Base-by-base conservation (phyloP, 2,329 filamentous ascomycete species). In the Leptographium radiaticola region DNA sequence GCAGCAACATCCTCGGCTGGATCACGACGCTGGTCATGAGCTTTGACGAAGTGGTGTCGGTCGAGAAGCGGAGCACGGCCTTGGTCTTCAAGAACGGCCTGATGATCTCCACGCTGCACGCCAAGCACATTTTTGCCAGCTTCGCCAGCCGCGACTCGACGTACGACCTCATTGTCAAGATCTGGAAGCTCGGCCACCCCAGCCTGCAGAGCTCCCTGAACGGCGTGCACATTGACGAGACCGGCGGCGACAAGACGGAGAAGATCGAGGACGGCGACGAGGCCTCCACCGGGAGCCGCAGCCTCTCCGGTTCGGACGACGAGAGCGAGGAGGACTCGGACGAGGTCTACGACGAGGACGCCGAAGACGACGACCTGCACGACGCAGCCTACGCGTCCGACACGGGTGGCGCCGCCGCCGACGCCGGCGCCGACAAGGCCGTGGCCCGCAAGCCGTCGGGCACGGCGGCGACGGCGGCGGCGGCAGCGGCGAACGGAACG, bases 1-100 rank as follows among this genome's bases (percentile, higher is more conserved):
- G 90, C 63, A 97, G 93, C 73, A 98, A 98, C 66, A 98, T 98
- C 60, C 80, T 98, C 48, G 93, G 93, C 53, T 98, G 93, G 93
- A 87, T 94, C 25, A 98, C 93, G 0, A 98, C 93, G 1, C 74
- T 98, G 44, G 91, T 98, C 52, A 95, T 98, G 73, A 94, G 89
- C 67, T 98, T 98, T 66, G 93, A 98, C 64, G 93, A 98, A 68
- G 88, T 98, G 55, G 88, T 97, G 20, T 89, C 91, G 1, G 87
- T 98, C 9, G 93, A 98, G 70, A 97, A 97, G 72, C 87, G 95
- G 67, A 96, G 84, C 65, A 98, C 93, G 0, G 93, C 93, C 0
- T 77, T 98, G 56, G 76, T 98, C 2, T 97, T 98, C 70, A 95
- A 94, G 56, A 98, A 98, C 64, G 94, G 91, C 5, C 87, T 98